Base-by-base conservation (phyloP, 2,329 filamentous ascomycete genomes). In the Trichoderma afroharzianum region DNA sequence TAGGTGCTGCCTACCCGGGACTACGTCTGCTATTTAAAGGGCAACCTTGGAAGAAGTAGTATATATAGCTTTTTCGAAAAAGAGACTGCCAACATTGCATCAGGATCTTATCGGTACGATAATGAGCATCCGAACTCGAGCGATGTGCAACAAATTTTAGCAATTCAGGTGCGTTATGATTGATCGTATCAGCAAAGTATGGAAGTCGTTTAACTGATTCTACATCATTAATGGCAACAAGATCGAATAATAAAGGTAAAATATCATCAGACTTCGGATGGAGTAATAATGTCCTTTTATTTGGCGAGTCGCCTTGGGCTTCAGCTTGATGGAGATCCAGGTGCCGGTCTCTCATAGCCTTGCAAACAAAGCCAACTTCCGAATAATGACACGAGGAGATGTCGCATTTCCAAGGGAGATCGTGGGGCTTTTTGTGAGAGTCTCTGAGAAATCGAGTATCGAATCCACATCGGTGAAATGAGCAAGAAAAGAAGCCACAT, bases 151-250 rank as follows among this genome's bases (percentile, higher is more conserved):
- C 28, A 9, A 59, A 12, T 18, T 59, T 21, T 7, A 30, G 28
- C 18, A 59, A 14, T 59, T 32, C 55, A 39, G 0, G 1, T 2
- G 3, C 1, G 0, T 28, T 6, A 3, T 18, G 0, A 0, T 6
- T 8, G n/a, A 58, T 28, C 3, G 2, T 32, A 4, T 30, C 15
- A 18, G 18, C 5, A 12, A 30, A 28, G 1, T 0, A 18, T 6
- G 2, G 4, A 59, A 59, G 18, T 4, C 33, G 21, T 28, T 14
- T 5, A 6, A 32, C 55, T n/a, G 55, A 3, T 28, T 12, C 26
- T 3, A 32, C 2, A 21, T 59, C 28, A 12, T 33, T 28, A 12
- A 5, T 11, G 0, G 7, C 4, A 59, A 59, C 9, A 12, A 59
- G 9, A 11, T 59, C 55, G 18, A 59, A 33, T 11, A 59, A 28